phyloP scores from a whole-genome alignment of 164 flowering plant species.

The Hamamelis virginiana region DNA sequence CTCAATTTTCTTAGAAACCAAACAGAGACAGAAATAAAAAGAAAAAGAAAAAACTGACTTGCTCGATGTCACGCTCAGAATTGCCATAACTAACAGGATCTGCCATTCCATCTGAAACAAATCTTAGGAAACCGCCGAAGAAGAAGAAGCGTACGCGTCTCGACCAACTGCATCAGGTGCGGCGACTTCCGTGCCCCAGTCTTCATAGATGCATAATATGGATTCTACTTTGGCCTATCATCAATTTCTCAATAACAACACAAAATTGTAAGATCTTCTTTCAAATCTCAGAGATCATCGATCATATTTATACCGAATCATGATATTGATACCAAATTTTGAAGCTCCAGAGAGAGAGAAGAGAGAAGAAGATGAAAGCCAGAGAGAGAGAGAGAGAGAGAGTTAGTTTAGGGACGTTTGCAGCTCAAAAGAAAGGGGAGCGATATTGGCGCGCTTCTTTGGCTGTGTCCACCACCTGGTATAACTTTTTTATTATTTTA shows the following conservation, averaged over 20 bases:
- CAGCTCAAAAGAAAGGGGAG: constrained; percentile 15
- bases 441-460: constrained; percentile 32
- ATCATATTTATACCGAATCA: neutral
- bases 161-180: constrained; percentile 46
- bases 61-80: constrained; percentile 71
- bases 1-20: neutral
- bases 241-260: constrained; percentile 19
- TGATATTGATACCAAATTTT: neutral
- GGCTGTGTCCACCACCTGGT: neutral
- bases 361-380: constrained; percentile 14
- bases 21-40: neutral
- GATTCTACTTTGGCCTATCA: constrained; percentile 39
- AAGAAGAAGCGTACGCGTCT: constrained; percentile 18
- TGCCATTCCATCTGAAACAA: constrained; percentile 93
- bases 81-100: constrained; percentile 66
- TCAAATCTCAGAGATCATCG: neutral
- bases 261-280: neutral
- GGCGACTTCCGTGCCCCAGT: constrained; percentile 38
- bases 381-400: constrained; percentile 10
- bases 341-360: constrained; percentile 15
- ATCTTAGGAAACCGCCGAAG: constrained; percentile 30
- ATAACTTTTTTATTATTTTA: too few relatives aligned
- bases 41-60: constrained; percentile 35
- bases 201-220: constrained; percentile 59
- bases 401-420: constrained; percentile 18